Percentiles rank a stretch among this genome's conserved stretches.
Evolutionary conservation across 192 early-diverging fungal species (phyloP).

Genomic region (Diversispora epigaea): DNA sequence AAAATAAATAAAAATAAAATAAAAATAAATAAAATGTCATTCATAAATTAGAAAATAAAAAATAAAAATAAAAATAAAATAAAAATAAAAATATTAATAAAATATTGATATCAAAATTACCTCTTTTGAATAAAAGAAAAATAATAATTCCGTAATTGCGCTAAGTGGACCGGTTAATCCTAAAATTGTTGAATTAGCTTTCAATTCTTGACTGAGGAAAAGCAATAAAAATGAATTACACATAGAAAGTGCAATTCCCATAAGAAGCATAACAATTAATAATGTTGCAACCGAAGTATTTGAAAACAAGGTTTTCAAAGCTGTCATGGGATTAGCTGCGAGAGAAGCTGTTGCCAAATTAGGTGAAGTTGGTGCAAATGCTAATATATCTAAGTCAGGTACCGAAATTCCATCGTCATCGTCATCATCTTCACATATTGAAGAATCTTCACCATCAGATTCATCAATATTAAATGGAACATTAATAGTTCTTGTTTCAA

Average conservation of each 20-base stretch:
- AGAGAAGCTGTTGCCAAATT: slow-evolving; percentile 36
- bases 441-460: slow-evolving; percentile 27
- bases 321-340: slow-evolving; percentile 12
- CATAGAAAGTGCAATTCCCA: slow-evolving; percentile 48
- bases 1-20: not conserved
- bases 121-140: slow-evolving; percentile 50
- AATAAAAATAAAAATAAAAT: too few relatives aligned
- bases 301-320: slow-evolving; percentile 28
- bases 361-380: slow-evolving; percentile 32
- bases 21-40: not conserved
- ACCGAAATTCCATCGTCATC: slow-evolving; percentile 29
- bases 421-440: not conserved
- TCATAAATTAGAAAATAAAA: too few relatives aligned
- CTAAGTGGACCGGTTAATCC: slow-evolving; percentile 48
- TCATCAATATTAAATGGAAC: slow-evolving; percentile 17
- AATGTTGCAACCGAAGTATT: slow-evolving; percentile 40
- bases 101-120: slow-evolving; percentile 33
- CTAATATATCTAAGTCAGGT: slow-evolving; percentile 31
- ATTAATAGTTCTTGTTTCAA: slow-evolving; percentile 32
- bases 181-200: slow-evolving; percentile 43
- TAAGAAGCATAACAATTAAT: slow-evolving; percentile 48
- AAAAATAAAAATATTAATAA: too few relatives aligned
- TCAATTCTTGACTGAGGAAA: slow-evolving; percentile 44
- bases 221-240: slow-evolving; percentile 45
- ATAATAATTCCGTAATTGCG: slow-evolving; percentile 41